A percentile compares a stretch with the other conserved stretches of the same genome.
These are phyloP conservation scores for Jasminum sambac DNA, from an alignment of 257 asterid genomes.

Conservation along the genomic window DNA sequence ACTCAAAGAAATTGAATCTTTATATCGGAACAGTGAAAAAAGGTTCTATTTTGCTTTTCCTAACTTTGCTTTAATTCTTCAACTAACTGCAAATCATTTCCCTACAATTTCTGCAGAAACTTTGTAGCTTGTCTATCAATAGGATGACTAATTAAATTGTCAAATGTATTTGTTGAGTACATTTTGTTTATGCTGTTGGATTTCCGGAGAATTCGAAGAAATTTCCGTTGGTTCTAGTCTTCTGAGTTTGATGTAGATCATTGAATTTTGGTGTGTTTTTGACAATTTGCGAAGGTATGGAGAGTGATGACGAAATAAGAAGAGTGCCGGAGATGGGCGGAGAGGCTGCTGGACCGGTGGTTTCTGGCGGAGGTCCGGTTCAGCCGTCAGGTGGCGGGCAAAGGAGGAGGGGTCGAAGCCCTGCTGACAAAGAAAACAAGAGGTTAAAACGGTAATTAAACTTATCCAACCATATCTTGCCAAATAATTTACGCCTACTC, in stretches of 20 bases:
- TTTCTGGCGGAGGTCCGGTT: conserved; percentile 57
- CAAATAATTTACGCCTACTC: conserved; percentile 20
- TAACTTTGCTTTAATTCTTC: not conserved
- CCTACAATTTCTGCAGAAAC: not conserved
- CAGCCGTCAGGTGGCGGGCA: conserved; percentile 65
- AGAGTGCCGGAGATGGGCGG: conserved; percentile 97
- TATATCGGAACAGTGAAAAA: not conserved
- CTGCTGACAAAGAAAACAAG: conserved; percentile 95
- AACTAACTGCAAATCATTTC: conserved; percentile 11
- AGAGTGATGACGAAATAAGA: conserved; percentile 97
- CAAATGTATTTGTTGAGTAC: not conserved
- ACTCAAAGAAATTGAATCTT: not conserved
- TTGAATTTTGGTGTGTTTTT: not conserved
- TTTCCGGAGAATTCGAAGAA: not conserved
- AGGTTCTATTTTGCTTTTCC: not conserved
- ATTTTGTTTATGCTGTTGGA: not conserved
- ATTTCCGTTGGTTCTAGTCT: not conserved
- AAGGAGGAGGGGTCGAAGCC: conserved; percentile 84
- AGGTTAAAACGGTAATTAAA: conserved; percentile 72
- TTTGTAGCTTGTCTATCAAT: not conserved
- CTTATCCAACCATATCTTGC: conserved; percentile 29
- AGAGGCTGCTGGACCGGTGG: conserved; percentile 52
- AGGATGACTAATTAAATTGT: not conserved
- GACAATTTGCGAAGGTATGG: conserved; percentile 59
- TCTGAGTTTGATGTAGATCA: conserved; percentile 13